Evolutionary conservation across 2,329 filamentous ascomycete species (phyloP), one percentile per base, ranked within the genome.

Genomic region (Diaporthe capsici): DNA sequence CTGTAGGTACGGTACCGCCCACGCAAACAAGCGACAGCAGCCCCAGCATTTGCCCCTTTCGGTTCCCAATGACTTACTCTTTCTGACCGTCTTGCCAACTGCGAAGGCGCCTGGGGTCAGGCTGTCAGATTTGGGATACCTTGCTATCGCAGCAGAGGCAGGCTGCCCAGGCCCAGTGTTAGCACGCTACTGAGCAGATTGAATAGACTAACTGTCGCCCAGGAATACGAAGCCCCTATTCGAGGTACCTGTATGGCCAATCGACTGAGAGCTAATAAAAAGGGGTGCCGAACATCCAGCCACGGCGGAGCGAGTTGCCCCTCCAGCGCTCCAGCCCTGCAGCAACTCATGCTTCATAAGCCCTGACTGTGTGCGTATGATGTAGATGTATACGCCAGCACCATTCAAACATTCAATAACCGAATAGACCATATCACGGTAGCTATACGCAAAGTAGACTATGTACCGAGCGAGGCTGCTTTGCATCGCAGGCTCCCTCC

Each of bases 141-240:
- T 42, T 7, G n/a, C 34, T 70, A 70, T 70, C 65, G 22, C 34
- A 53, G 12, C 34, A 39, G 49, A 42, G 65, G 65, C 47, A 70
- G 49, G 34, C 49, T 31, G 49, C 47, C 65, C 31, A 70, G 65
- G 65, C 65, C 65, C 13, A 15, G 49, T 70, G 65, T 70, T 70
- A 70, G 65, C 65, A 70, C 65, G 65, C 65, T 70, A 70, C 65
- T 70, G 65, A 67, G 44, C 63, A 51, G 61, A n/a, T 65, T 49
- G 42, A 31, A 31, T 13, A 55, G 65, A 31, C 65, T 55, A 55
- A 12, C 49, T 39, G n/a, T 31, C 31, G 65, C 65, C 65, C 65
- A 70, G 65, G n/a, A 70, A 55, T 68, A 68, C 65, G 65, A 70
- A 70, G 65, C 65, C 65, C 65, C 65, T 70, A 70, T 70, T 70